Base-by-base conservation (phyloP, 805 yeast genomes). In the Wickerhamiella lipophila region DNA sequence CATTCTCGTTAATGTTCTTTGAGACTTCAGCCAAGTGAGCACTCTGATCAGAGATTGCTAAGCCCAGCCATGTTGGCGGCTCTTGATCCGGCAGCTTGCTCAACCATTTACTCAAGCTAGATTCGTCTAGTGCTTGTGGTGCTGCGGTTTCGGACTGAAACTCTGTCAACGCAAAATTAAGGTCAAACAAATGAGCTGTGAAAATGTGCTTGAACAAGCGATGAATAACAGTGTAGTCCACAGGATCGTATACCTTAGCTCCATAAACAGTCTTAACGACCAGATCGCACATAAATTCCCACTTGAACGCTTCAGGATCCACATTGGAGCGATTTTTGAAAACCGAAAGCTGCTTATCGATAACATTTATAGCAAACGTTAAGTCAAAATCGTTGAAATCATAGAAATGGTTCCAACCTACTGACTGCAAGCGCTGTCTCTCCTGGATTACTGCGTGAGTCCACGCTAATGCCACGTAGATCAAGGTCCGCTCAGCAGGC, bases 301-400 rank as follows among this genome's bases (percentile, higher is more conserved):
- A 80, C 5, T 81, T 78, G 2, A 47, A 22, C 6, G 19, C 21
- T 16, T 30, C 30, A 12, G 42, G 50, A 16, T 42, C 32, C 3
- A 52, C 39, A 16, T 50, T 38, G 23, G 43, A 12, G 22, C 49
- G 40, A 12, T 22, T 8, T 11, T 27, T 11, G 8, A 25, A 19
- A n/a, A 26, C 26, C 8, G 19, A 16, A 12, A 43, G 26, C 38
- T 65, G 59, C 42, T 67, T 63, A 36, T 68, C 68, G 44, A 79
- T 61, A 16, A 77, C 66, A 44, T 52, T 58, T 3, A 70, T 53
- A 1, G 77, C 79, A 19, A 76, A 68, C 9, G 66, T 63, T 48
- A 80, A 72, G 59, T 88, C 96, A n/a, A 78, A 64, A 50, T 83
- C 84, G 58, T 75, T 83, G 56, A 87, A 75, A 52, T 83, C 94